These are phyloP conservation scores for Capronia coronata DNA, from an alignment of 2,329 filamentous ascomycete genomes.

Conservation along the genomic window DNA sequence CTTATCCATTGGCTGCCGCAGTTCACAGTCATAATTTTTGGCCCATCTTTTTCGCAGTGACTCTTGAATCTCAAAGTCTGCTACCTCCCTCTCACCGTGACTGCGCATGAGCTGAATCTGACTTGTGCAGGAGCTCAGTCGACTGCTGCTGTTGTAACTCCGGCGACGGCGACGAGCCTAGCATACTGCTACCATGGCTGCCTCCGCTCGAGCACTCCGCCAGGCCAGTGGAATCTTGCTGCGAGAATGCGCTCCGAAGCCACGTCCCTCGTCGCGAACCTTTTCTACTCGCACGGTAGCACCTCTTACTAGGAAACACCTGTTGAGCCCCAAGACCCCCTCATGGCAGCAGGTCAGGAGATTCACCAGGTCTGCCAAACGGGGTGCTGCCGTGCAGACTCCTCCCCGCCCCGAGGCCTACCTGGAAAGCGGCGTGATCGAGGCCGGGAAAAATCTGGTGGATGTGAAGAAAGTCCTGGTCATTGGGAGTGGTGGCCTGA, in stretches of 20 bases:
- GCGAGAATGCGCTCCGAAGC: constrained; percentile 20
- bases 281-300: constrained; percentile 17
- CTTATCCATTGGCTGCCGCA: constrained; percentile 25
- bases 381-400: constrained; percentile 50
- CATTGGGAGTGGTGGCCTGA: constrained; percentile 89
- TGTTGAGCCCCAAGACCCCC: constrained; percentile 34
- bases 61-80: constrained; percentile 5
- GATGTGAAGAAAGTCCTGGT: constrained; percentile 96
- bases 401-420: constrained; percentile 81
- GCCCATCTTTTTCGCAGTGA: constrained; percentile 12
- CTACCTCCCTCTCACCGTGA: not conserved
- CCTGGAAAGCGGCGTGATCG: constrained; percentile 78
- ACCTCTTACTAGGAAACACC: constrained; percentile 30
- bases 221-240: constrained; percentile 22
- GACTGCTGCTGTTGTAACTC: not conserved
- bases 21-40: constrained; percentile 11
- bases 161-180: not conserved
- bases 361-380: constrained; percentile 38
- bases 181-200: constrained; percentile 20
- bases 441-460: constrained; percentile 66
- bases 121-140: constrained; percentile 1
- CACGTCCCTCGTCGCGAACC: constrained; percentile 15
- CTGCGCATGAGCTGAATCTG: constrained; percentile 5
- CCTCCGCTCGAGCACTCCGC: constrained; percentile 24
- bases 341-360: constrained; percentile 40